These are phyloP conservation scores for Aeschynomene evenia DNA, from an alignment of 306 rosid genomes.

Conservation along the genomic window DNA sequence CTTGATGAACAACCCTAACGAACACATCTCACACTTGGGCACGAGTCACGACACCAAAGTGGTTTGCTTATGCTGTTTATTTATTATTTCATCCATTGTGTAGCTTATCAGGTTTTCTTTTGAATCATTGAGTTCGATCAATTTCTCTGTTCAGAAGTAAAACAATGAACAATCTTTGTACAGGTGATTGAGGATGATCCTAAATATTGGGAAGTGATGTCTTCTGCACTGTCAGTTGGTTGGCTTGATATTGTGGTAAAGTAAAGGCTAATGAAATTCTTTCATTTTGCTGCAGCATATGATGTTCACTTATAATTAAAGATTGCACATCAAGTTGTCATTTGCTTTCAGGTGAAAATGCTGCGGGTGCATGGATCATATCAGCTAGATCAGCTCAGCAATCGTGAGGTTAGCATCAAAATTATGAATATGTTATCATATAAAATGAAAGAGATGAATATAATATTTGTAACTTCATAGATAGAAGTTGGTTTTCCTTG, in stretches of 20 bases:
- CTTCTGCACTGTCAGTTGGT: slow-evolving; percentile 86
- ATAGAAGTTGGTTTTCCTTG: too few relatives aligned
- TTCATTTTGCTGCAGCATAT: slow-evolving; percentile 26
- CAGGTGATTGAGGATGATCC: slow-evolving; percentile 85
- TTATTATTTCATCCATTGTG: neutral
- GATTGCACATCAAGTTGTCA: slow-evolving; percentile 19
- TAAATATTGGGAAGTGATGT: slow-evolving; percentile 78
- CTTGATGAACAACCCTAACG: too few relatives aligned
- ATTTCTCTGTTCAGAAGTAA: slow-evolving; percentile 23
- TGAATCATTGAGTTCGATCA: slow-evolving; percentile 12
- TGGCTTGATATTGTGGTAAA: slow-evolving; percentile 92
- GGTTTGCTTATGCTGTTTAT: neutral
- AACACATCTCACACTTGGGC: neutral
- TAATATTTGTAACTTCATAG: too few relatives aligned
- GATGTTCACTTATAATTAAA: slow-evolving; percentile 21
- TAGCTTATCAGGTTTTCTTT: neutral
- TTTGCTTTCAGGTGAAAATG: slow-evolving; percentile 78
- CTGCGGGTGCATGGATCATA: slow-evolving; percentile 90
- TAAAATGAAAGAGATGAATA: neutral
- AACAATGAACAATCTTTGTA: slow-evolving; percentile 29
- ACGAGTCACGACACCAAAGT: neutral
- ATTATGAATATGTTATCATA: slow-evolving; percentile 17
- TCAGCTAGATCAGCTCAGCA: slow-evolving; percentile 72
- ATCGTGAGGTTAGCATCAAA: slow-evolving; percentile 79
- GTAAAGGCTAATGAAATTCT: slow-evolving; percentile 39